phyloP scores from a whole-genome alignment of 1,139 yeast genomes.

The Taiozyma sp. region DNA sequence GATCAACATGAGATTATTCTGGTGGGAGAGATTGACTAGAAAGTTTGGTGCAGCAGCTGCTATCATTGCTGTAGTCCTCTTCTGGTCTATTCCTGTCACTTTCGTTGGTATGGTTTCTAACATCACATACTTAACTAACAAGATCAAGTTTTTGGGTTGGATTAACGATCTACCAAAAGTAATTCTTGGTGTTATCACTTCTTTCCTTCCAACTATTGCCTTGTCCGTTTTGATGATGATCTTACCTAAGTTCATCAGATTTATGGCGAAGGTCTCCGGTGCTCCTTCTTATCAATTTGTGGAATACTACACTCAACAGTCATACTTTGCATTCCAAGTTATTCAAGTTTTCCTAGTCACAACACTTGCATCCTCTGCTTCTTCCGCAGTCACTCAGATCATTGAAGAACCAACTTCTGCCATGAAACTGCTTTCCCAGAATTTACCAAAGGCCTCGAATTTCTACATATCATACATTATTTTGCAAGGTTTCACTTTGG shows the following conservation, averaged over 20 bases:
- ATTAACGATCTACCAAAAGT: conserved; percentile 62
- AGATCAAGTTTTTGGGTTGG: conserved; percentile 66
- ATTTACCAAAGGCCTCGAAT: conserved; percentile 70
- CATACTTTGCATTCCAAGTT: conserved; percentile 70
- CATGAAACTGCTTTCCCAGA: conserved; percentile 50
- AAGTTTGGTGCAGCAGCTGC: conserved; percentile 53
- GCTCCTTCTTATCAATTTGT: conserved; percentile 57
- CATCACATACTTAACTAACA: conserved; percentile 63
- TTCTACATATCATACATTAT: conserved; percentile 70
- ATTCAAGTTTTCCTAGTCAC: conserved; percentile 80
- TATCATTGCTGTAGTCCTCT: conserved; percentile 59
- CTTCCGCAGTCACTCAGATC: conserved; percentile 60
- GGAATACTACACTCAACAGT: conserved; percentile 70
- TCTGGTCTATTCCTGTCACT: conserved; percentile 96
- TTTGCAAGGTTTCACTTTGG: conserved; percentile 79
- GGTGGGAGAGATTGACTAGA: conserved; percentile 80
- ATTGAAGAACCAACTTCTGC: conserved; percentile 48
- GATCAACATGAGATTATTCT: conserved; percentile 76
- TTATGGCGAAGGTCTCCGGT: conserved; percentile 65
- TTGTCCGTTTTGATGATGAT: conserved; percentile 79
- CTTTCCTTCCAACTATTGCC: conserved; percentile 79
- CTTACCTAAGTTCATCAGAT: conserved; percentile 67
- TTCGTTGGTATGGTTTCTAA: conserved; percentile 93
- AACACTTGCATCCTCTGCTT: conserved; percentile 77
- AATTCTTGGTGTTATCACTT: conserved; percentile 78